Evolutionary conservation across 176 grass and related monocot genomes (phyloP), one percentile per base, ranked within the genome.

Genomic region (Aegilops umbellulata): DNA sequence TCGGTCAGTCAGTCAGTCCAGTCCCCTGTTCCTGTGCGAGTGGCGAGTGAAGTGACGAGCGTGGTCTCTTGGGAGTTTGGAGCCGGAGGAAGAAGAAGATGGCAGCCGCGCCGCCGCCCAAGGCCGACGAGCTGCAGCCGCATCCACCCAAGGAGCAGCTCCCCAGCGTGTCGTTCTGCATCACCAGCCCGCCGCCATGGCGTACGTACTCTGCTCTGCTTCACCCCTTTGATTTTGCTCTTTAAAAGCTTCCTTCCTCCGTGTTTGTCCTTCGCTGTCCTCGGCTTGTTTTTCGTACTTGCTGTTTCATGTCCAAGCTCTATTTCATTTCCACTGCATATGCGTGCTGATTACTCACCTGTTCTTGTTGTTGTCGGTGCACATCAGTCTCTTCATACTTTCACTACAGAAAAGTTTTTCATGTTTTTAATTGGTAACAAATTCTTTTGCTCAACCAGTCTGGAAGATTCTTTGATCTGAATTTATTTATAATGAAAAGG

Each of bases 151-250:
- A 90, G 92, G 97, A 99, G 86, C 97, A 99, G 92, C 73, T 99
- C 32, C 64, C 93, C 42, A 53, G 31, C 80, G 86, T 99, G 10
- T 85, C 94, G 66, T 99, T 86, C 86, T 99, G 97, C 76, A 96
- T 99, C 87, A 96, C 92, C 10, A 99, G 97, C 64, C 97, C 97
- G 55, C 97, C 97, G 65, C 94, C 92, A 65, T 94, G 94, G 97
- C 97, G 97, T 99, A 88, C 90, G 92, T 87, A 47, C 76, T 58
- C 17, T 41, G 17, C 41, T 46, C 73, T 53, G 49, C 49, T 24
- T 13, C 42, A 12, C 41, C 25, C 24, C 32, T 61, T 30, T 58
- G 38, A 65, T 78, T 32, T 65, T 34, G 29, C 38, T 86, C 53
- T 79, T 77, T 9, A 84, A 86, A 80, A 22, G 24, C 16, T 49